phyloP scores from a whole-genome alignment of 768 basidiomycete genomes.

The Kwoniella mangroviensis region DNA sequence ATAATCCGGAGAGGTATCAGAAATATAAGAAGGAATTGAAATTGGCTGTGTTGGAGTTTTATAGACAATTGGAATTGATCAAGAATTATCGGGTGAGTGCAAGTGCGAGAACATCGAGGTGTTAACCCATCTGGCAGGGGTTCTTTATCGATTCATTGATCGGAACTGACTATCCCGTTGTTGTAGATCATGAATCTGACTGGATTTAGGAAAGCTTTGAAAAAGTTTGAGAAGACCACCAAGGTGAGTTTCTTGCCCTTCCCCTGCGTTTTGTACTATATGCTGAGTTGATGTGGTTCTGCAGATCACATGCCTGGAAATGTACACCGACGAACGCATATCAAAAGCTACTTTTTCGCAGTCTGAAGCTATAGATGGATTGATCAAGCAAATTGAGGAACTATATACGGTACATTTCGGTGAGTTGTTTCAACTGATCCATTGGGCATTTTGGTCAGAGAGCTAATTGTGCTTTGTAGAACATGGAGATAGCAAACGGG shows the following conservation, averaged over 20 bases:
- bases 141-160: too few relatives aligned
- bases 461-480: constrained; percentile 55
- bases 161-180: background rate
- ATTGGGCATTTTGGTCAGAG: background rate
- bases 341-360: constrained; percentile 72
- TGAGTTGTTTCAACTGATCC: constrained; percentile 57
- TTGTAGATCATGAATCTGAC: constrained; percentile 79
- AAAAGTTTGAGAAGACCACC: constrained; percentile 79
- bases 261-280: too few relatives aligned
- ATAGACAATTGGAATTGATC: constrained; percentile 81
- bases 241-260: constrained; percentile 59
- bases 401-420: constrained; percentile 78
- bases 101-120: too few relatives aligned
- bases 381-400: constrained; percentile 77
- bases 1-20: constrained; percentile 77
- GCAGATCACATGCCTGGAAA: constrained; percentile 71
- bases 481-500: constrained; percentile 78
- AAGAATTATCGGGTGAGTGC: constrained; percentile 80
- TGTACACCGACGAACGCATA: constrained; percentile 82
- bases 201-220: constrained; percentile 87
- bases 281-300: background rate
- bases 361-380: constrained; percentile 65
- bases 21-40: constrained; percentile 83
- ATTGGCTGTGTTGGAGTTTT: constrained; percentile 80
- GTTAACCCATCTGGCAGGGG: too few relatives aligned